Evolutionary conservation across 306 rosid species (phyloP).

Genomic region (Medicago ruthenica): DNA sequence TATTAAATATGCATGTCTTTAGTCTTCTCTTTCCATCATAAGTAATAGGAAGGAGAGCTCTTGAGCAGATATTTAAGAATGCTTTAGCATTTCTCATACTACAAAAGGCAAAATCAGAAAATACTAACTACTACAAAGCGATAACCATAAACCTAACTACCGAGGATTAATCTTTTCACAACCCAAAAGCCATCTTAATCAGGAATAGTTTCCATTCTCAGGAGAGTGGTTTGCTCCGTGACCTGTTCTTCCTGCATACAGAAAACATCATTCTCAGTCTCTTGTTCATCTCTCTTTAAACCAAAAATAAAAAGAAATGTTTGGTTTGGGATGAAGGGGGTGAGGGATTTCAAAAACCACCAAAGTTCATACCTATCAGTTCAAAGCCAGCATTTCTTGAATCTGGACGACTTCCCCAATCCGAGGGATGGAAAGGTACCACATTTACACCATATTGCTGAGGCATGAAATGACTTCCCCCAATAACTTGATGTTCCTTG

Average conservation of each 20-base stretch:
- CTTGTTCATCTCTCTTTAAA: conserved; percentile 25
- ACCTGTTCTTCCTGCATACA: conserved; percentile 65
- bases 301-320: neutral
- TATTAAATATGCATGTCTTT: conserved; percentile 24
- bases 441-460: conserved; percentile 61
- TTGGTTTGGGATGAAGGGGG: neutral
- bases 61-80: conserved; percentile 13
- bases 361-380: conserved; percentile 61
- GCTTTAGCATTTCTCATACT: conserved; percentile 34
- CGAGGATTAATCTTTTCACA: conserved; percentile 37
- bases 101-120: conserved; percentile 52
- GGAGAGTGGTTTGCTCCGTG: conserved; percentile 69
- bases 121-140: conserved; percentile 41
- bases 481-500: conserved; percentile 65
- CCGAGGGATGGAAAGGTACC: conserved; percentile 54
- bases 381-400: conserved; percentile 61
- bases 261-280: conserved; percentile 27
- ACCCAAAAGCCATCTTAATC: conserved; percentile 45
- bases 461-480: conserved; percentile 70
- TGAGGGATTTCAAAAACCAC: neutral
- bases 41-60: conserved; percentile 8
- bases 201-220: conserved; percentile 77
- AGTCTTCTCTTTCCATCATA: conserved; percentile 34
- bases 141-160: conserved; percentile 73
- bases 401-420: conserved; percentile 71